Conservation (phyloP, 257 asterid genomes). For the Gentiana straminea region DNA sequence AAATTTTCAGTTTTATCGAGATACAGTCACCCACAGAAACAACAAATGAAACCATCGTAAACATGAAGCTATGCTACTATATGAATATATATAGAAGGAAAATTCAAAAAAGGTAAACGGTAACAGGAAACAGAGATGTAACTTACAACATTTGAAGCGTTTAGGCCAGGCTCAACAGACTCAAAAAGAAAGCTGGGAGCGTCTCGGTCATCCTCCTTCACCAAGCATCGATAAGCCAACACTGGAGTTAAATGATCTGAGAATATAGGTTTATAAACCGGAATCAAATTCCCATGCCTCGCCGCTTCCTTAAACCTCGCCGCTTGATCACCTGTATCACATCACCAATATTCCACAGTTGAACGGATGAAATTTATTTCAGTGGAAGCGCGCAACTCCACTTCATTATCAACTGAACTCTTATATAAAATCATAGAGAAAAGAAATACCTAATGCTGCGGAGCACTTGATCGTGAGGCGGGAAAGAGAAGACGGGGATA, state of each 20-base stretch:
- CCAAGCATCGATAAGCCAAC: slow-evolving; percentile 86
- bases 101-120: slow-evolving; percentile 3
- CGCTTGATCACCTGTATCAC: slow-evolving; percentile 50
- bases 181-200: slow-evolving; percentile 93
- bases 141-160: slow-evolving; percentile 70
- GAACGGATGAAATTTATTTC: no score
- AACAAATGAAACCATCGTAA: no score
- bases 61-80: no score
- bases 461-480: no score
- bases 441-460: no score
- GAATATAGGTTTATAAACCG: slow-evolving; percentile 62
- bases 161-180: slow-evolving; percentile 78
- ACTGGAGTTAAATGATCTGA: slow-evolving; percentile 92
- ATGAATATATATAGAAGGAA: not conserved
- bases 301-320: slow-evolving; percentile 87
- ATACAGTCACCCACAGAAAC: no score
- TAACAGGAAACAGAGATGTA: slow-evolving; percentile 2
- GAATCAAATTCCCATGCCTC: slow-evolving; percentile 76
- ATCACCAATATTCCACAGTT: not conserved
- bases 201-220: slow-evolving; percentile 90
- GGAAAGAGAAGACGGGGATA: no score
- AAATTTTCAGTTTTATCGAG: no score
- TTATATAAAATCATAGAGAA: no score
- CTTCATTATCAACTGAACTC: no score
- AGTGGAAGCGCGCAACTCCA: no score